Conservation (phyloP, 2,329 filamentous ascomycete species). For the Aspergillus ochraceus region DNA sequence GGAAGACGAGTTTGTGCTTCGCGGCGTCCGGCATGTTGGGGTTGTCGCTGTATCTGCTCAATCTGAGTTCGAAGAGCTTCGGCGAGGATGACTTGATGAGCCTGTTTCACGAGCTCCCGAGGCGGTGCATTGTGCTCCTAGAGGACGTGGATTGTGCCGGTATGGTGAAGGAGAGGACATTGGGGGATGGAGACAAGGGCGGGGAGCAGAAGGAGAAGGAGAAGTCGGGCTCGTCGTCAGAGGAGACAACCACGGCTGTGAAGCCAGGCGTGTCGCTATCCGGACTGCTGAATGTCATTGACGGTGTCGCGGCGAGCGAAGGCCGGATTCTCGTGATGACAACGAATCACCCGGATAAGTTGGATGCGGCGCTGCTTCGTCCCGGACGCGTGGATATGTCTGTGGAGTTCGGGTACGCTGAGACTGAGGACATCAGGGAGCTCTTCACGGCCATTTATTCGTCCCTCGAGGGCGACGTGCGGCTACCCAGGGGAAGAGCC, state of each 20-base stretch:
- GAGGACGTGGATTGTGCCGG: conserved; percentile 77
- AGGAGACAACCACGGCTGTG: conserved; percentile 1
- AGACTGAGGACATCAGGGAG: conserved; percentile 35
- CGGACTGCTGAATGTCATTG: conserved; percentile 67
- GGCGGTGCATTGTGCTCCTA: conserved; percentile 69
- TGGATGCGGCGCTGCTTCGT: conserved; percentile 64
- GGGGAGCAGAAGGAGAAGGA: conserved; percentile 14
- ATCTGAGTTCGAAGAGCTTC: conserved; percentile 61
- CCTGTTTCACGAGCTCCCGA: conserved; percentile 67
- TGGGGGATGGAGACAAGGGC: conserved; percentile 21
- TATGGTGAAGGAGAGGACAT: conserved; percentile 55
- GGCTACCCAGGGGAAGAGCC: not conserved
- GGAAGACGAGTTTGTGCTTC: conserved; percentile 72
- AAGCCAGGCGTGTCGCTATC: conserved; percentile 60
- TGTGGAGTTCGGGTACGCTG: conserved; percentile 55
- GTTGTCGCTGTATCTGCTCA: conserved; percentile 71
- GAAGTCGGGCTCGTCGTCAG: not conserved
- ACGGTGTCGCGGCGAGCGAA: conserved; percentile 69
- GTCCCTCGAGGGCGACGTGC: conserved; percentile 31
- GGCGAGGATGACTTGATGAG: conserved; percentile 65
- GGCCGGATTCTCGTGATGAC: conserved; percentile 74
- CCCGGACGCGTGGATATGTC: conserved; percentile 68
- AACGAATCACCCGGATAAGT: conserved; percentile 64
- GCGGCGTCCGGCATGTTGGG: conserved; percentile 70
- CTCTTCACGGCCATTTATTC: conserved; percentile 43